Evolutionary conservation across 371 early-diverging fungal species (phyloP), one percentile per base, ranked within the genome.

Genomic region (Mucor piriformis): DNA sequence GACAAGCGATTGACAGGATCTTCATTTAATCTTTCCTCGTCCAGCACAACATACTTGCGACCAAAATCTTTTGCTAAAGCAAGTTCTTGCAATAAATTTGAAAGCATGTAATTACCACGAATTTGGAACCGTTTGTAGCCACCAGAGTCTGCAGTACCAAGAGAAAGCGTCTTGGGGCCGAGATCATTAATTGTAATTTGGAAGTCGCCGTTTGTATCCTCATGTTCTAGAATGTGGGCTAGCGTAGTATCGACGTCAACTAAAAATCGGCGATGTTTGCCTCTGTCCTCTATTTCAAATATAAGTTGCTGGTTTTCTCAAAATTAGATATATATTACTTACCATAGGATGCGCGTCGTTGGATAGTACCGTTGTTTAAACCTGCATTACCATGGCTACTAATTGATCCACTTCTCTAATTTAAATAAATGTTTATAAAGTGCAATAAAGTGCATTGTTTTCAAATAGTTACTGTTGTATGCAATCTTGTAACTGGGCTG

Each of bases 21-120:
- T 74, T 95, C 96, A 63, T 86, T 91, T 24, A 97, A 72, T 4
- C 94, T 76, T 12, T 83, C 85, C 67, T 93, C 92, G 63, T 92
- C 89, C 23, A 97, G 65, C 0, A 92, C 87, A 42, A 95, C 87
- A 58, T 87, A 83, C 62, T 82, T 88, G 35, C 94, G 81, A 2
- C 90, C 91, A 61, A 88, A 82, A 55, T 92, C 95, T 42, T 87
- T 74, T 3, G 96, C 96, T n/a, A 95, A 66, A 0, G 95, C 93
- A n/a, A 97, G 73, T 70, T 97, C 97, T 76, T 96, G 97, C 18
- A 97, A 72, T 25, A 97, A 74, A 60, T 94, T 95, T 15, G 94
- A 90, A 33, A 97, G 74, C 87, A 89, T 87, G 73, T 97, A 97
- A 7, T 93, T 93, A 13, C 96, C 97, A 20, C 94, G 86, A 43